These are phyloP conservation scores for Xylariaceae sp. DNA, from an alignment of 2,329 filamentous ascomycete species.

Conservation along the genomic window DNA sequence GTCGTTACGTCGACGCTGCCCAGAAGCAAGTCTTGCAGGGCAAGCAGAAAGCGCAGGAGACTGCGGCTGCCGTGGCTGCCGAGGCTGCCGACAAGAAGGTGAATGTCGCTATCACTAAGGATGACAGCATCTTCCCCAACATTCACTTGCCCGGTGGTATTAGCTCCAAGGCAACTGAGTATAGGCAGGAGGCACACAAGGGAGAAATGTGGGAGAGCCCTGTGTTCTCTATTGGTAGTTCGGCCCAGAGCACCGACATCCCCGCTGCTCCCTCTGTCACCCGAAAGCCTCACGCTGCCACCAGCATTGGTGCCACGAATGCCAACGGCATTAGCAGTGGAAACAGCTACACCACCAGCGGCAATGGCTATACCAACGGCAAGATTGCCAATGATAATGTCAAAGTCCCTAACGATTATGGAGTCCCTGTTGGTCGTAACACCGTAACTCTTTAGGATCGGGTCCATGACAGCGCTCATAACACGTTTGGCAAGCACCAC, in stretches of 20 bases:
- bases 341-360: constrained; percentile 12
- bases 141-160: constrained; percentile 84
- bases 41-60: constrained; percentile 71
- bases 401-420: constrained; percentile 7
- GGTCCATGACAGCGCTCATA: no score
- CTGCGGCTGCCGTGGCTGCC: no score
- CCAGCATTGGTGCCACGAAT: constrained; percentile 12
- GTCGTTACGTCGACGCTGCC: constrained; percentile 72
- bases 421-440: neutral
- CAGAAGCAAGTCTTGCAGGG: constrained; percentile 71
- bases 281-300: constrained; percentile 42
- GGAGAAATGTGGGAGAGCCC: constrained; percentile 94
- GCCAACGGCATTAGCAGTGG: constrained; percentile 16
- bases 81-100: constrained; percentile 68
- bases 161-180: constrained; percentile 89
- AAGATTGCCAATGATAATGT: neutral
- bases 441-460: no score
- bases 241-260: constrained; percentile 67
- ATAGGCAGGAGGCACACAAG: constrained; percentile 80
- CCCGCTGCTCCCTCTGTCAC: constrained; percentile 54
- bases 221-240: constrained; percentile 82
- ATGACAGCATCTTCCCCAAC: constrained; percentile 86
- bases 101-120: constrained; percentile 78
- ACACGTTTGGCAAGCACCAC: neutral
- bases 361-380: constrained; percentile 15